Base-by-base conservation (phyloP, 192 early-diverging fungal genomes). In the Umbelopsis vinacea region DNA sequence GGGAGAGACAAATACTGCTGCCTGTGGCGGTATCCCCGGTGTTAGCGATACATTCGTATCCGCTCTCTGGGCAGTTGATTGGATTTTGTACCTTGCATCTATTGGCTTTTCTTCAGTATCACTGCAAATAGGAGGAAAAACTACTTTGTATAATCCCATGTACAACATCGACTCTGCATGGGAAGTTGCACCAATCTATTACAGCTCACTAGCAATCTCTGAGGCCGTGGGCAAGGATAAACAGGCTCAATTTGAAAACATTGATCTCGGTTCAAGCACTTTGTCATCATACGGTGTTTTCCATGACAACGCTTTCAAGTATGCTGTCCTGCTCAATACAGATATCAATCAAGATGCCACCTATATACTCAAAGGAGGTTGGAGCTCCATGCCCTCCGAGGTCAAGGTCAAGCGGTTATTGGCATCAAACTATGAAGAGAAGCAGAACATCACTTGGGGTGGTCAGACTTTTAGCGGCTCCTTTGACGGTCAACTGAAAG, bases 1-100 rank as follows among this genome's bases (percentile, higher is more conserved):
- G 67, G 67, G 67, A 24, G 67, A 68, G 40, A 68, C 67, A 46
- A 68, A 68, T 6, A 47, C 67, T 14, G 46, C 46, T 46, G 46
- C 45, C 21, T 68, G 67, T 29, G 40, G 46, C 12, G 67, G 67
- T 47, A 23, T 47, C 19, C 67, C 67, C 46, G 43, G 43, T 21
- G 46, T 68, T 37, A 47, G 45, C 29, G 67, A 68, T 45, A 68
- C 67, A 3, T 68, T 46, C 46, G 67, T 46, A 10, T 47, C 45
- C 15, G 45, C 67, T 17, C 45, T 68, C 46, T 68, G 67, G 67
- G 45, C 19, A 19, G 67, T 68, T 23, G 67, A 68, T 19, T 68
- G 57, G 57, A 26, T 63, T 14, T n/a, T 63, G 57, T 37, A 63
- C 33, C 57, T 63, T 63, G 57, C 43, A 8, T 68, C 67, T 17